Evolutionary conservation across 2,329 filamentous ascomycete species (phyloP), one percentile per base, ranked within the genome.

Genomic region (Cryphonectria carpinicola): DNA sequence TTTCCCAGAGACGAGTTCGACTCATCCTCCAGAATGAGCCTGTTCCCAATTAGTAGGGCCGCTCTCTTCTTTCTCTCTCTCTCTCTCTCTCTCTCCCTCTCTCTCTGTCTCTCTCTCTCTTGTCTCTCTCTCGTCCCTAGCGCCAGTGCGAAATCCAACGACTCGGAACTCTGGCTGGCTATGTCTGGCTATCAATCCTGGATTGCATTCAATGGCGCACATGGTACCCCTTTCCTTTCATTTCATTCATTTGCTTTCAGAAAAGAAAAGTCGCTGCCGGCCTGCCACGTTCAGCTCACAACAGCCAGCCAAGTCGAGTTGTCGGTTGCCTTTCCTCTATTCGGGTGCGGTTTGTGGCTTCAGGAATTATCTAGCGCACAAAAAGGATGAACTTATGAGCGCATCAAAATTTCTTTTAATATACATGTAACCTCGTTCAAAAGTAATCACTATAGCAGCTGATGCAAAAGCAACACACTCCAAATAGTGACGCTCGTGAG

Each of bases 21-120:
- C 64, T 66, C 46, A 66, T 56, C 63, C 46, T 52, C 8, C 63
- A 65, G 49, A 10, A 25, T 39, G 22, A 46, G 19, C 64, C 39
- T n/a, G 32, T 58, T 28, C 25, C 25, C 49, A 54, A 54, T n/a
- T 25, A 5, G n/a, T 25, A 5, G n/a, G 49, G 49, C n/a, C 49
- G 11, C 7, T 54, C 49, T n/a, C 4, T 39, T 39, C 5, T 37
- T 37, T 4, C 4, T 3, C 2, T 19, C 46, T 22, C 46, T 22
- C 46, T 49, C 46, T 22, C 19, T 3, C 19, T 4, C 32, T 32
- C 46, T n/a, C 46, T 25, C 22, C 22, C 6, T 14, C 25, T 28
- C 2, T 32, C 11, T 32, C 17, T 32, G 13, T 14, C 19, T 19
- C 28, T 28, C 28, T 28, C 28, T 28, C 28, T 28, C 28, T n/a